Conservation (phyloP, 2,329 filamentous ascomycete genomes). For the Fusarium irregulare region DNA sequence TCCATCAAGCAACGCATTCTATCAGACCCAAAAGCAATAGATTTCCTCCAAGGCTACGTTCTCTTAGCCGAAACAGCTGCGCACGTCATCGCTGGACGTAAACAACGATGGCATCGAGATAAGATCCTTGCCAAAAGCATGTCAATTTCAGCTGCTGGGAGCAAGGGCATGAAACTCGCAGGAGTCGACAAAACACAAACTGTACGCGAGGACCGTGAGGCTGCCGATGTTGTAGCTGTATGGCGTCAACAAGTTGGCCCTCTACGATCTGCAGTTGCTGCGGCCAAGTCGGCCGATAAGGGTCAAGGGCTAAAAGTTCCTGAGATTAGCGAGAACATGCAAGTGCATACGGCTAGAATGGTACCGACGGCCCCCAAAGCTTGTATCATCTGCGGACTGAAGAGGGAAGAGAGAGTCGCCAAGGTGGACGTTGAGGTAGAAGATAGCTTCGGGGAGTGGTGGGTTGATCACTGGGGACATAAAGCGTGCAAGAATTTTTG, state of each 20-base stretch:
- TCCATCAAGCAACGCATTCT: slow-evolving; percentile 72
- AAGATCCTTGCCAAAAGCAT: slow-evolving; percentile 86
- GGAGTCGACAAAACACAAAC: slow-evolving; percentile 86
- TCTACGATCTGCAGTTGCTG: slow-evolving; percentile 77
- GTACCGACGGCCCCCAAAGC: slow-evolving; percentile 78
- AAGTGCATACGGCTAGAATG: slow-evolving; percentile 75
- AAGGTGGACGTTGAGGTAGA: slow-evolving; percentile 82
- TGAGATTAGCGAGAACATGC: slow-evolving; percentile 76
- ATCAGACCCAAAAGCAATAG: slow-evolving; percentile 68
- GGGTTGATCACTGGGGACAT: slow-evolving; percentile 90
- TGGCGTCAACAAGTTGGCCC: slow-evolving; percentile 83
- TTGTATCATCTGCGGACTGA: slow-evolving; percentile 88
- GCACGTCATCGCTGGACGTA: slow-evolving; percentile 86
- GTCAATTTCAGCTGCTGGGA: slow-evolving; percentile 81
- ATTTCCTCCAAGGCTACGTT: slow-evolving; percentile 74
- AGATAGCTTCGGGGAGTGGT: slow-evolving; percentile 97
- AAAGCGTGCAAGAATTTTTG: slow-evolving; percentile 86
- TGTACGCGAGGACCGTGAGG: slow-evolving; percentile 87
- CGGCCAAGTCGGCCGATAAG: slow-evolving; percentile 70
- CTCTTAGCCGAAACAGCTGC: slow-evolving; percentile 74
- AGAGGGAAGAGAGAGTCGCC: slow-evolving; percentile 82
- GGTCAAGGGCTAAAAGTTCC: slow-evolving; percentile 67
- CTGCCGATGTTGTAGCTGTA: slow-evolving; percentile 76
- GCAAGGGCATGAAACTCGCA: slow-evolving; percentile 90
- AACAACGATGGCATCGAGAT: slow-evolving; percentile 91